Evolutionary conservation across 495 filamentous ascomycete genomes (phyloP), one percentile per base, ranked within the genome.

Genomic region (Choiromyces venosus): DNA sequence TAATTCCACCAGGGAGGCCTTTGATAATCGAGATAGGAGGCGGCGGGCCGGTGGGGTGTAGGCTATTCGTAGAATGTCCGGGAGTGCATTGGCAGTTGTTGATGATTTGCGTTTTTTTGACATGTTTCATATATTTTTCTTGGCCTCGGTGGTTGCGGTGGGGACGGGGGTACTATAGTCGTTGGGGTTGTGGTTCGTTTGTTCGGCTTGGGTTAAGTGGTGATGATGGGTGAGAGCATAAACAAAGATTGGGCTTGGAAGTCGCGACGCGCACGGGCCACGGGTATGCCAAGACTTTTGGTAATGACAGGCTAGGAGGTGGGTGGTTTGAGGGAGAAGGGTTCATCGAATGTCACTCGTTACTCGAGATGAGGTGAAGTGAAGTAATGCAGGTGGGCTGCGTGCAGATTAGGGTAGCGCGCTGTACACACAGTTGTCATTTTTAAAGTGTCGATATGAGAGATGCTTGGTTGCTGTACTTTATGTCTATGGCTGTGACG

Each of bases 1-100:
- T 19, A 96, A 85, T 2, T 88, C 86, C 19, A 94, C 81, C 10
- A 96, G 85, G 0, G 91, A 88, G 44, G 87, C 83, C 39, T 92
- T 89, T 1, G 91, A 89, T 40, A 96, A 87, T 39, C 88, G 89
- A 66, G 82, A 84, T 18, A 96, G 83, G n/a, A 86, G 83, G 77
- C 90, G 91, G 73, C 85, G 78, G 42, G 93, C 87, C 16, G 88
- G 85, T 7, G 87, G 86, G 1, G 78, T 72, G 46, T 77, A 29
- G 0, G 72, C 70, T 38, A 80, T 44, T 19, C 68, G 38, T 29
- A 65, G 44, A 4, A 71, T 69, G 19, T 80, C 71, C 10, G 72
- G 67, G 52, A 80, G 78, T 6, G 78, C 37, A n/a, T 71, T 69
- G 7, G 46, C 37, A 14, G 67, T 36, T 8, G 72, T 42, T 69